phyloP scores from a whole-genome alignment of 2,329 filamentous ascomycete genomes.

The Neonectria ditissima region DNA sequence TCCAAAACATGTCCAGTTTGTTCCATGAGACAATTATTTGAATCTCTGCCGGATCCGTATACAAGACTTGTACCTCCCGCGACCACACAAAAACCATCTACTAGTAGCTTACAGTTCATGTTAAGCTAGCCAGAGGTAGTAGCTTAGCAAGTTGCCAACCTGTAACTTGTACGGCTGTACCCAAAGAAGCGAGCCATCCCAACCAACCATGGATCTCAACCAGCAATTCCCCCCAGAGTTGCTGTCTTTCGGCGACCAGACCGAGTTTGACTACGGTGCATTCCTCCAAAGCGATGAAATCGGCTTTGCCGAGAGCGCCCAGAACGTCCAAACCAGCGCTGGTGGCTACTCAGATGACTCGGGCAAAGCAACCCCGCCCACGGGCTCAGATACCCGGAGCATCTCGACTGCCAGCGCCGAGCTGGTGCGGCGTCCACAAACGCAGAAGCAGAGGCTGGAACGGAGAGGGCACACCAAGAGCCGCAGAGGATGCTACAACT shows the following conservation, averaged over 20 bases:
- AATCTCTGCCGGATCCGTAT: background rate
- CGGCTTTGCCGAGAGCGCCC: slow-evolving; percentile 34
- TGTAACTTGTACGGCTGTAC: background rate
- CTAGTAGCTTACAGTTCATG: background rate
- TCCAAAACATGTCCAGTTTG: background rate
- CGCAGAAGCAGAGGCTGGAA: slow-evolving; percentile 56
- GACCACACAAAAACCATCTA: background rate
- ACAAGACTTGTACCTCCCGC: background rate
- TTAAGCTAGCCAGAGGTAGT: background rate
- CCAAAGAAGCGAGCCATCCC: background rate
- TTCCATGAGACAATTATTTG: background rate
- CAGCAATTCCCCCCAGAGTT: slow-evolving; percentile 44
- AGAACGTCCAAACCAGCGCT: slow-evolving; percentile 28
- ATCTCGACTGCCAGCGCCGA: slow-evolving; percentile 37
- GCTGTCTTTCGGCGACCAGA: slow-evolving; percentile 46
- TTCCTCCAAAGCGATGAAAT: slow-evolving; percentile 51
- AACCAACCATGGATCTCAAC: slow-evolving; percentile 48
- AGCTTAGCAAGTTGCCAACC: background rate
- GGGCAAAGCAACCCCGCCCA: slow-evolving; percentile 48
- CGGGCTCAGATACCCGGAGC: slow-evolving; percentile 41
- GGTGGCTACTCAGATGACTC: slow-evolving; percentile 46
- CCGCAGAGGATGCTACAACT: slow-evolving; percentile 74
- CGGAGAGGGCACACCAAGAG: slow-evolving; percentile 75
- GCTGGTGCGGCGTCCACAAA: slow-evolving; percentile 28
- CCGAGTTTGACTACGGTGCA: slow-evolving; percentile 54